A percentile compares a stretch with the other conserved stretches of the same genome.
phyloP scores from a whole-genome alignment of 108 stramenopile genomes.

The Cyclostephanos tholiformis region DNA sequence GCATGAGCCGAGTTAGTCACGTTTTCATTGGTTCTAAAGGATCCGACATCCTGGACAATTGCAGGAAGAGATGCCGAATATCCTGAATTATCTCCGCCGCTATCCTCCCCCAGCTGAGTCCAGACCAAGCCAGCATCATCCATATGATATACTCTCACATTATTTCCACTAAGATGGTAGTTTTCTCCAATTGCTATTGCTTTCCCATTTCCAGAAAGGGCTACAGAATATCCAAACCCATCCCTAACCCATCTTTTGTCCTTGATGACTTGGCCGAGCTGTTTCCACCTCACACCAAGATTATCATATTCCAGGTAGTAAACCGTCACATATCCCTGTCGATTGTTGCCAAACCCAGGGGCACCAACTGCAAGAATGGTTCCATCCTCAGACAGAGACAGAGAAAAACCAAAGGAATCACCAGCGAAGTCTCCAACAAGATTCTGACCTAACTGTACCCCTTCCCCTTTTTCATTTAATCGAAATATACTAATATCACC shows the following conservation, averaged over 20 bases:
- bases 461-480: neutral
- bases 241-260: neutral
- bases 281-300: neutral
- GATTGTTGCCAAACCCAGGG: too few species aligned
- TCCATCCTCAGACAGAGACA: neutral
- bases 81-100: constrained; percentile 14
- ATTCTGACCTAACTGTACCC: too few species aligned
- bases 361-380: too few species aligned
- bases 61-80: too few species aligned
- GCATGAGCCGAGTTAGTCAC: too few species aligned
- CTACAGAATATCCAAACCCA: constrained; percentile 3
- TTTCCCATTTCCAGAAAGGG: neutral
- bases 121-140: neutral
- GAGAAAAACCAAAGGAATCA: constrained; percentile 3
- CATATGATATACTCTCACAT: constrained; percentile 2
- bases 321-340: too few species aligned
- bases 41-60: too few species aligned
- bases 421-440: too few species aligned
- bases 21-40: too few species aligned
- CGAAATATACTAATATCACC: too few species aligned
- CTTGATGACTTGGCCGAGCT: neutral
- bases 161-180: neutral
- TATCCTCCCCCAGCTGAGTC: constrained; percentile 13
- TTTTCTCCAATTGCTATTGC: constrained; percentile 3
- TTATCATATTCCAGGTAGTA: too few species aligned